Evolutionary conservation across 345 rosid species (phyloP).

Genomic region (Arabis alpina): DNA sequence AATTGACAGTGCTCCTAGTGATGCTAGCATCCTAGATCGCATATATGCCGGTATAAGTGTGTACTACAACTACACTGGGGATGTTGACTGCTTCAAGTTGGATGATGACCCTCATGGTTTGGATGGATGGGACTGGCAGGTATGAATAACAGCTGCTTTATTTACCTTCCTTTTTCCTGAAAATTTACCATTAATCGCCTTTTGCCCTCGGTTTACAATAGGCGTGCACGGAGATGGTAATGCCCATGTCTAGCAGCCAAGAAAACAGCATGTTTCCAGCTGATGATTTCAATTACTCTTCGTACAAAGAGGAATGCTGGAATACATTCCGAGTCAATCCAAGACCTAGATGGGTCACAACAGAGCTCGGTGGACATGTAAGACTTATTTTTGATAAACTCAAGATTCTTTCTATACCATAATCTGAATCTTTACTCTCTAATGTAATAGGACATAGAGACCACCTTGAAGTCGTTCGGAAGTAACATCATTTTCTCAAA

Average conservation of each 20-base stretch:
- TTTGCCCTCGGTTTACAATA: conserved; percentile 30
- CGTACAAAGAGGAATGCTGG: conserved; percentile 71
- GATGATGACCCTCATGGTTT: conserved; percentile 97
- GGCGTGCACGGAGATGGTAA: conserved; percentile 98
- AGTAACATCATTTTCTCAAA: conserved; percentile 95
- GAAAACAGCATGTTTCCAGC: conserved; percentile 75
- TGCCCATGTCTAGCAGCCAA: conserved; percentile 78
- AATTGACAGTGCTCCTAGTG: conserved; percentile 64
- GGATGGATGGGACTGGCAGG: conserved; percentile 98
- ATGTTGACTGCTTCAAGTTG: conserved; percentile 72
- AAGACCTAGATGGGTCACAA: conserved; percentile 84
- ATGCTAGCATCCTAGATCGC: conserved; percentile 64
- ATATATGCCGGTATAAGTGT: conserved; percentile 72
- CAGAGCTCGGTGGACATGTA: conserved; percentile 90
- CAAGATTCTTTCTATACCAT: conserved; percentile 11
- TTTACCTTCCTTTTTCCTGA: conserved; percentile 3
- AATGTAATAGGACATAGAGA: conserved; percentile 66
- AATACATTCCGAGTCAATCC: conserved; percentile 62
- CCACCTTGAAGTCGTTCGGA: conserved; percentile 67
- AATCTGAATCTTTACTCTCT: conserved; percentile 21
- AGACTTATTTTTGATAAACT: conserved; percentile 37
- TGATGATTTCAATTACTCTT: conserved; percentile 62
- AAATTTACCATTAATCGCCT: background rate
- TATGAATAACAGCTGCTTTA: conserved; percentile 23
- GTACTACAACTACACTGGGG: conserved; percentile 84